phyloP scores from a whole-genome alignment of 345 rosid genomes.

The Eucalyptus albens region DNA sequence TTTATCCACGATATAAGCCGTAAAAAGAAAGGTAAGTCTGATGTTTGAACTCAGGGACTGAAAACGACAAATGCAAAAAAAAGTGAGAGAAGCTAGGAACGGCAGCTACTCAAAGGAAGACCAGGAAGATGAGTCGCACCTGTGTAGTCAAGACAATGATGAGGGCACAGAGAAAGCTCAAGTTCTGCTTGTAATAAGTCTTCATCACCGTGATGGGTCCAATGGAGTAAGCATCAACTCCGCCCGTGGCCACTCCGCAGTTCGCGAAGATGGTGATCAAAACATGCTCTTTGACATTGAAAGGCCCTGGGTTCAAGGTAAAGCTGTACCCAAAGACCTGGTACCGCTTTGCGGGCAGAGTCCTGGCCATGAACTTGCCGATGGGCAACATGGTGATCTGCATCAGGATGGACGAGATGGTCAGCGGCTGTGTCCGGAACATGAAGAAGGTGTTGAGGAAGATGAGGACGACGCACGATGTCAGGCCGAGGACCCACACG shows the following conservation, averaged over 20 bases:
- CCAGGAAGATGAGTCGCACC: constrained; percentile 12
- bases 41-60: not conserved
- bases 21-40: not conserved
- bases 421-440: constrained; percentile 83
- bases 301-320: constrained; percentile 81
- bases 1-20: not conserved
- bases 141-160: constrained; percentile 85
- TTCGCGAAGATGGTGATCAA: constrained; percentile 95
- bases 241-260: constrained; percentile 71
- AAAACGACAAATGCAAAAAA: not conserved
- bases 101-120: not conserved
- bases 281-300: constrained; percentile 94
- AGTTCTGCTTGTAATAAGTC: constrained; percentile 78
- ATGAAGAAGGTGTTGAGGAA: constrained; percentile 96
- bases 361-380: constrained; percentile 80
- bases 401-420: constrained; percentile 80
- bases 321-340: constrained; percentile 28
- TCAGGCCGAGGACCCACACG: constrained; percentile 73
- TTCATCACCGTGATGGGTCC: constrained; percentile 88
- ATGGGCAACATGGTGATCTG: constrained; percentile 80
- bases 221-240: constrained; percentile 86
- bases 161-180: constrained; percentile 59
- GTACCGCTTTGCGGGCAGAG: constrained; percentile 32
- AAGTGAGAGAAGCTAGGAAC: not conserved
- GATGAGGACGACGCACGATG: constrained; percentile 50